Evolutionary conservation across 106 monocot species (phyloP), one percentile per base, ranked within the genome.

Genomic region (Phalaenopsis equestris): DNA sequence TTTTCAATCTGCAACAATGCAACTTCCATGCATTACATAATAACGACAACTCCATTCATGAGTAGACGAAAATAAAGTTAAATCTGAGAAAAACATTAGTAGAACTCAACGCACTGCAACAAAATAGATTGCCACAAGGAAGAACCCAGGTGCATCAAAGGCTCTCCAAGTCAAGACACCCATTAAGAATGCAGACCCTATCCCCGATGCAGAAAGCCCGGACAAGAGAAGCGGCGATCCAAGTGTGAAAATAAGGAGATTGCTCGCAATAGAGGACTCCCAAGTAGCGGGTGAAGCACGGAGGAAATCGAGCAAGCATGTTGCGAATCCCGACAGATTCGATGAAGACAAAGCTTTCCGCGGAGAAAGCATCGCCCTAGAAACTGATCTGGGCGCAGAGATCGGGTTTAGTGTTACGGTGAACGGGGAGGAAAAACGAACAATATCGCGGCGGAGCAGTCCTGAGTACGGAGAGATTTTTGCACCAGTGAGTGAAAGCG

Each of bases 91-190:
- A 70, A 36, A 70, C 11, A 36, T 6, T 37, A 39, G 39, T 10
- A 70, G 14, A 70, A 41, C 39, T 14, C 70, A 70, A 70, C 70
- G 90, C 43, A 90, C 95, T 15, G 89, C 30, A 72, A 93, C 80
- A 68, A 95, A 95, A 79, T 93, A 95, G 47, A 88, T 17, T 6
- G 87, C 87, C 17, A 95, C 95, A n/a, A 95, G 86, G 39, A 95
- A 78, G 83, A 92, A 92, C 1, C 92, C 92, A 0, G 90, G 23
- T 1, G 58, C 23, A 2, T 88, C 90, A 42, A 95, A 95, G 42
- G 95, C 92, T 39, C 90, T 79, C 95, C 92, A 95, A 9, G 89
- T 92, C 58, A 95, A 77, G 39, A 87, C 83, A 14, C 92, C 95
- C 11, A 95, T 82, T 77, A 93, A 38, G 75, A 90, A 89, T 14